Evolutionary conservation across 2,329 filamentous ascomycete genomes (phyloP).

Genomic region (Sarocladiaceae sp.): DNA sequence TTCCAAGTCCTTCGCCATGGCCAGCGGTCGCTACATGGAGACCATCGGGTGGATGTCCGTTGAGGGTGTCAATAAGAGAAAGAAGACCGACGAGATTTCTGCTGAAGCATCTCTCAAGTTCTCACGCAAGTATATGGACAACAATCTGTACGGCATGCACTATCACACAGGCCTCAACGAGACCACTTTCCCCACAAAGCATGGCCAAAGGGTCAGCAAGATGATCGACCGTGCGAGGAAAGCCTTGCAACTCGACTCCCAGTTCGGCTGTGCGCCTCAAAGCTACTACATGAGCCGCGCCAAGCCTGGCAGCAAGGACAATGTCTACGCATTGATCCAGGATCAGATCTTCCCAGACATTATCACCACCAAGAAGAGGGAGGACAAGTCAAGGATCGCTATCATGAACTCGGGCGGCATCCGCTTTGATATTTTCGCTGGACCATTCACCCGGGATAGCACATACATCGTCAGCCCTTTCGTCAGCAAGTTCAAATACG

Average conservation of each 20-base stretch:
- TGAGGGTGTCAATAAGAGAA: slow-evolving; percentile 47
- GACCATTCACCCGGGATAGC: slow-evolving; percentile 80
- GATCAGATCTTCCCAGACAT: slow-evolving; percentile 66
- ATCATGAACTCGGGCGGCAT: slow-evolving; percentile 87
- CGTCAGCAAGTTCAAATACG: slow-evolving; percentile 66
- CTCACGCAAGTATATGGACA: slow-evolving; percentile 82
- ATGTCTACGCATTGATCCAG: slow-evolving; percentile 77
- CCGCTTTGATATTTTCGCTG: slow-evolving; percentile 93
- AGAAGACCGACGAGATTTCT: slow-evolving; percentile 19
- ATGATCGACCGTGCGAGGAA: slow-evolving; percentile 65
- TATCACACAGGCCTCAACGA: slow-evolving; percentile 71
- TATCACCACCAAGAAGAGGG: slow-evolving; percentile 50
- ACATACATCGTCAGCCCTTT: slow-evolving; percentile 87
- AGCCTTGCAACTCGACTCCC: slow-evolving; percentile 63
- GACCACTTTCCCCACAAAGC: slow-evolving; percentile 67
- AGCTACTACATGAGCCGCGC: slow-evolving; percentile 77
- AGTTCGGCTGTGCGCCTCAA: slow-evolving; percentile 76
- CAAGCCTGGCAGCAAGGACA: slow-evolving; percentile 65
- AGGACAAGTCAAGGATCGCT: slow-evolving; percentile 59
- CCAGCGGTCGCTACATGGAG: slow-evolving; percentile 89
- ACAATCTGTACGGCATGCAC: slow-evolving; percentile 78
- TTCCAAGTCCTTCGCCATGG: slow-evolving; percentile 68
- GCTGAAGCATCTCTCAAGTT: slow-evolving; percentile 49
- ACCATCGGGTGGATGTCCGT: slow-evolving; percentile 93
- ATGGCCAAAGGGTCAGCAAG: slow-evolving; percentile 64